phyloP scores from a whole-genome alignment of 2,329 filamentous ascomycete species.

The Aspergillus tamarii region DNA sequence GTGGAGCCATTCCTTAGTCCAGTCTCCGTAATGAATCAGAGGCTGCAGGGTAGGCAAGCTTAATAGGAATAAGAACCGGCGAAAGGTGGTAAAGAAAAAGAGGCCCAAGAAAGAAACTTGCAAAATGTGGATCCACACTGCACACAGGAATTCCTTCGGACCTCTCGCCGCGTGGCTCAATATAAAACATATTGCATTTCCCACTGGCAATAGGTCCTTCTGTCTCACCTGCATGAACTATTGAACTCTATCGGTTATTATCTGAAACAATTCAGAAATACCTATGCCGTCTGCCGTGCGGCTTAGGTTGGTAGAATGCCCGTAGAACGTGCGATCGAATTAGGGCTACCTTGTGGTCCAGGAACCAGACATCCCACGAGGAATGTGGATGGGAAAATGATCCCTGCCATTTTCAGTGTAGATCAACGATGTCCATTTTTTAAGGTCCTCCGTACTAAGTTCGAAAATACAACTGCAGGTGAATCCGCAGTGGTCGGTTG shows the following conservation, averaged over 20 bases:
- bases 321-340: neutral
- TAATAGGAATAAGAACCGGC: neutral
- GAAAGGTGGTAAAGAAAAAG: neutral
- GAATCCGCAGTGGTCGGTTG: neutral
- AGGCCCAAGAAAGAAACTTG: neutral
- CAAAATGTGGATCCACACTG: neutral
- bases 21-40: neutral
- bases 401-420: neutral
- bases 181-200: neutral
- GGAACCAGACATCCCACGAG: neutral
- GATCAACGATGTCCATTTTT: neutral
- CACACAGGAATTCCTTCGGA: neutral
- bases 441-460: too few relatives aligned
- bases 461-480: neutral
- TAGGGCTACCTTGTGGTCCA: neutral
- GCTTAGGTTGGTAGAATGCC: neutral
- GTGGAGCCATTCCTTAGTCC: neutral
- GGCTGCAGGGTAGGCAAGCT: neutral
- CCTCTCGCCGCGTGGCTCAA: neutral
- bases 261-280: neutral
- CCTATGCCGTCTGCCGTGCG: neutral
- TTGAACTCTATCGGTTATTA: neutral
- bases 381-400: neutral
- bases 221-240: constrained; percentile 1
- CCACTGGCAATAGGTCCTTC: neutral